Evolutionary conservation across 139 green algal species (phyloP).

Genomic region (Asterochloris sp.): DNA sequence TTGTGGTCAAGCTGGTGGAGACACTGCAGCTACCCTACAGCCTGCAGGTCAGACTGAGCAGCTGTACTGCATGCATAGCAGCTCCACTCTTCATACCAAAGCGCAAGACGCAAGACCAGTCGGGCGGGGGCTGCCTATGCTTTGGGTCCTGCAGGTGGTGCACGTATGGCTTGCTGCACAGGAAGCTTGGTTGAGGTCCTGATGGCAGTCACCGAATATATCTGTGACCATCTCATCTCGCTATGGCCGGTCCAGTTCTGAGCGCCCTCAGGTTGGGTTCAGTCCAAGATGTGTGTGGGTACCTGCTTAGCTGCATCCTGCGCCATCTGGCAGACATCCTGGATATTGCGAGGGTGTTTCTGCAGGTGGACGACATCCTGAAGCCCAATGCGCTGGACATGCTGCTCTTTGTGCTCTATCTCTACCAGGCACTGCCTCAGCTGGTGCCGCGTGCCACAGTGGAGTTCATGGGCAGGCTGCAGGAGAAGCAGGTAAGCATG

Average conservation of each 20-base stretch:
- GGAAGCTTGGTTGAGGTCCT: too few relatives aligned
- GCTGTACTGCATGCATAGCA: neutral
- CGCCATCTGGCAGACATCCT: too few relatives aligned
- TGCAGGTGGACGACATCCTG: constrained; percentile 40
- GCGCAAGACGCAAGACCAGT: neutral
- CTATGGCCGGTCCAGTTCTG: too few relatives aligned
- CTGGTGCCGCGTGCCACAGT: constrained; percentile 57
- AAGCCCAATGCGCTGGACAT: constrained; percentile 43
- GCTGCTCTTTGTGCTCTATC: constrained; percentile 55
- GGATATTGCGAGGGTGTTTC: too few relatives aligned
- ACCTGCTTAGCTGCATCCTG: neutral
- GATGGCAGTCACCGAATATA: too few relatives aligned
- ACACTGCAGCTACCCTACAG: constrained; percentile 13
- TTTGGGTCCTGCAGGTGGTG: neutral
- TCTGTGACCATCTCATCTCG: too few relatives aligned
- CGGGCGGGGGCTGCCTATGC: neutral
- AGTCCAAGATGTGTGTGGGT: neutral
- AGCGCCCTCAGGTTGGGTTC: too few relatives aligned
- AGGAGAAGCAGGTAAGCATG: constrained; percentile 42
- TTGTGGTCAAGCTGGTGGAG: constrained; percentile 50
- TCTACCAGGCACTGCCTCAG: constrained; percentile 69
- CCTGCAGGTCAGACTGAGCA: constrained; percentile 7
- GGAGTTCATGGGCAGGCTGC: constrained; percentile 58
- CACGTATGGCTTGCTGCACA: too few relatives aligned
- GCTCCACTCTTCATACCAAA: neutral